Evolutionary conservation across 345 rosid species (phyloP).

Genomic region (Eucalyptus albens): DNA sequence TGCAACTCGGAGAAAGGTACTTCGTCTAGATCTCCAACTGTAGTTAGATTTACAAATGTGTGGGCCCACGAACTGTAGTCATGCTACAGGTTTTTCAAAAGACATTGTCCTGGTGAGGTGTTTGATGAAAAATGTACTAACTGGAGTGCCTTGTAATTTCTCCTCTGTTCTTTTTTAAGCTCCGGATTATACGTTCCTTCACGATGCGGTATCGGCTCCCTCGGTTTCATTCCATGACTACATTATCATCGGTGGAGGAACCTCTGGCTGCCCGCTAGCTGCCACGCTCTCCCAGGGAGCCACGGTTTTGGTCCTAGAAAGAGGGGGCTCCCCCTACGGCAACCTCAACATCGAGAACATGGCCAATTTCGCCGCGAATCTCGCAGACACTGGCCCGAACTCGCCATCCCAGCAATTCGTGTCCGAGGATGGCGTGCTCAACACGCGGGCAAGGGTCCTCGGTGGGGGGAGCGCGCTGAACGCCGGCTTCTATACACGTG

Average conservation of each 20-base stretch:
- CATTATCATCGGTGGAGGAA: slow-evolving; percentile 81
- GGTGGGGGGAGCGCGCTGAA: slow-evolving; percentile 83
- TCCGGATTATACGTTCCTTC: slow-evolving; percentile 41
- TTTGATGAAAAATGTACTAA: not conserved
- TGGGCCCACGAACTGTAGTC: not conserved
- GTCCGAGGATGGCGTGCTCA: slow-evolving; percentile 76
- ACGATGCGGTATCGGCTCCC: slow-evolving; percentile 50
- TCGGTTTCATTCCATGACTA: slow-evolving; percentile 36
- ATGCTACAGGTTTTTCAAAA: not conserved
- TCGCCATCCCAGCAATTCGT: slow-evolving; percentile 58
- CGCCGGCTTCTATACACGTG: slow-evolving; percentile 72
- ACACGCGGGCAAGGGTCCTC: slow-evolving; percentile 65
- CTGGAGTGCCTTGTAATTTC: not conserved
- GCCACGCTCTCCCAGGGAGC: slow-evolving; percentile 62
- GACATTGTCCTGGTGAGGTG: not conserved
- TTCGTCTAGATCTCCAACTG: not conserved
- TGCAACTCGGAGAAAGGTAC: not conserved
- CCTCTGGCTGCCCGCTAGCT: slow-evolving; percentile 76
- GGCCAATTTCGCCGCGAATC: slow-evolving; percentile 21
- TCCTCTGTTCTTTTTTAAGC: slow-evolving; percentile 15
- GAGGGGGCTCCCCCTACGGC: slow-evolving; percentile 69
- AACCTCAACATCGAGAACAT: slow-evolving; percentile 26
- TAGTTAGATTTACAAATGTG: not conserved
- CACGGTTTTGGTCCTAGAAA: slow-evolving; percentile 57
- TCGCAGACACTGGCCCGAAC: slow-evolving; percentile 24